These are phyloP conservation scores for Salvia sclarea DNA, from an alignment of 305 asterid species.

Conservation along the genomic window DNA sequence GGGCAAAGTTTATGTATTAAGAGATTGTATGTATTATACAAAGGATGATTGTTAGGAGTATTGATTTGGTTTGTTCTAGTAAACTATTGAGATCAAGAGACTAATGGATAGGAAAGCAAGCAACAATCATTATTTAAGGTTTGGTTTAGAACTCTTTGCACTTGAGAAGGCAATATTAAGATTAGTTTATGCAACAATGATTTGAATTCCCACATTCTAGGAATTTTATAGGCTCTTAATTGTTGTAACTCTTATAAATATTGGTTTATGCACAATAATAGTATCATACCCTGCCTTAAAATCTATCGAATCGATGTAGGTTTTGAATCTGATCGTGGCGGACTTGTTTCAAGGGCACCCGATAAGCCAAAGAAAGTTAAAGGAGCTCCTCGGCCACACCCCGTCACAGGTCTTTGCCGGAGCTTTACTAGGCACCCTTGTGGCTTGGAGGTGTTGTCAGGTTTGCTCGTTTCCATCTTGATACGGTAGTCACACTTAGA, in stretches of 20 bases:
- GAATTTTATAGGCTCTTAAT: too few species aligned
- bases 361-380: conserved; percentile 86
- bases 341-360: conserved; percentile 93
- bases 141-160: neutral
- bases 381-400: conserved; percentile 94
- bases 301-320: conserved; percentile 40
- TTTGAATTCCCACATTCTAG: neutral
- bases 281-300: neutral
- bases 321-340: conserved; percentile 77
- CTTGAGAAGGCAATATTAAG: neutral
- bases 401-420: conserved; percentile 91
- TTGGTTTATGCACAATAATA: neutral
- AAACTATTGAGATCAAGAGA: too few species aligned
- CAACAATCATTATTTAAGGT: neutral
- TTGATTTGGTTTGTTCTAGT: too few species aligned
- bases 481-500: too few species aligned
- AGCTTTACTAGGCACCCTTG: conserved; percentile 71
- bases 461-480: conserved; percentile 40
- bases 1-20: too few species aligned
- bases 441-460: conserved; percentile 75
- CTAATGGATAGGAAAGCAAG: neutral
- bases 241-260: neutral
- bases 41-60: too few species aligned
- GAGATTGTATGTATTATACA: too few species aligned
- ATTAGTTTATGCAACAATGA: neutral